Conservation (phyloP, 2,329 filamentous ascomycete species). For the Scedosporium minutisporum region DNA sequence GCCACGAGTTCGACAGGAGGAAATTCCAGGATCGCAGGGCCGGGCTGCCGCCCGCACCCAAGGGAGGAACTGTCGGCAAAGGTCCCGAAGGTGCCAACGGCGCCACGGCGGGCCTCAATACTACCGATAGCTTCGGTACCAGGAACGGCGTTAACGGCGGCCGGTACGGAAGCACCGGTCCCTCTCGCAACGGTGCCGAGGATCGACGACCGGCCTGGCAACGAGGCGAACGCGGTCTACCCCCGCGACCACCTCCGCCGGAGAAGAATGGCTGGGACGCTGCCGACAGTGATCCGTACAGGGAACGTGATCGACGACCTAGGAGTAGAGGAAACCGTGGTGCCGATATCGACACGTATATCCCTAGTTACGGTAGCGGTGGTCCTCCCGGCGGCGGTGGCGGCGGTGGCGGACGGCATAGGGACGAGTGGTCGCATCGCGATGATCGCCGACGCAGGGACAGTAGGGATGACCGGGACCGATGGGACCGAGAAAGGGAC, state of each 20-base stretch:
- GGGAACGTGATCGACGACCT: conserved; percentile 22
- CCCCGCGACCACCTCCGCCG: conserved; percentile 40
- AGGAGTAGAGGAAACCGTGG: conserved; percentile 19
- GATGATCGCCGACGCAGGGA: conserved; percentile 24
- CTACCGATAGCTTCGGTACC: conserved; percentile 37
- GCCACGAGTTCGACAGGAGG: conserved; percentile 88
- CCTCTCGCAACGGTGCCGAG: conserved; percentile 22
- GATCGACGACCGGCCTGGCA: conserved; percentile 46
- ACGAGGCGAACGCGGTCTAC: conserved; percentile 36
- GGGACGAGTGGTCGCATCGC: conserved; percentile 18
- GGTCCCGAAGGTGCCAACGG: conserved; percentile 45
- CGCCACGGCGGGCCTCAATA: conserved; percentile 36
- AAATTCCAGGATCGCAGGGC: conserved; percentile 83
- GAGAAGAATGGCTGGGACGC: conserved; percentile 28
- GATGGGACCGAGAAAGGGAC: conserved; percentile 22
- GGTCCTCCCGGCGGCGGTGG: conserved; percentile 20
- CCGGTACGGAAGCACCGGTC: conserved; percentile 25
- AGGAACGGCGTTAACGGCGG: conserved; percentile 37
- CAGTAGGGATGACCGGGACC: conserved; percentile 30
- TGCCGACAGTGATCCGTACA: conserved; percentile 15
- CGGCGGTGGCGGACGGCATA: conserved; percentile 17
- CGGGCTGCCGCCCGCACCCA: conserved; percentile 78
- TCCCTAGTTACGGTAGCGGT: conserved; percentile 34
- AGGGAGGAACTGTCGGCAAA: conserved; percentile 80
- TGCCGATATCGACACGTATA: conserved; percentile 39